Base-by-base conservation (phyloP, 169 alveolate genomes). In the Plasmodium berghei region DNA sequence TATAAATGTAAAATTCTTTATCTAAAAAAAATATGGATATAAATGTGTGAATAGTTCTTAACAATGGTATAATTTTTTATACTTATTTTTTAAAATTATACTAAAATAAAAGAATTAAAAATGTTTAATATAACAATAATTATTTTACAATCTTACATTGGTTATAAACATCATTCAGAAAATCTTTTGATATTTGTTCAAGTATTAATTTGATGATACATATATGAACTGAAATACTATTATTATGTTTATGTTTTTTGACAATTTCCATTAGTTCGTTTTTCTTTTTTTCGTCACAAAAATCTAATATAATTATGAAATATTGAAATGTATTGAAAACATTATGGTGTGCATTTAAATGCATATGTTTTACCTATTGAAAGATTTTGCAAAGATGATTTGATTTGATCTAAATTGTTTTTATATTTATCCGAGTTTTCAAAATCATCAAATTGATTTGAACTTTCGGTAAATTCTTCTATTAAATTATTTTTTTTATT, bases 151-250 rank as follows among this genome's bases (percentile, higher is more conserved):
- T 46, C 58, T 72, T 52, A 75, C 89, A 75, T 49, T 75, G 89
- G 45, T 34, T 55, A 18, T 75, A 75, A 10, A 75, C 34, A 45
- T 75, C 89, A 0, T 63, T 52, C 14, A 75, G 49, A 24, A 62
- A 75, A 24, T 75, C 89, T 66, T 75, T 75, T n/a, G 89, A 67
- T 64, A 75, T 75, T 42, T 75, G 89, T 18, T 75, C 75, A 1
- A 75, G 67, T 26, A 75, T 63, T 45, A 75, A 63, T 55, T 75
- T 75, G 66, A 75, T 75, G 48, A 66, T 63, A 56, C 89, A 75
- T 10, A 75, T 64, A 67, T 75, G 89, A 9, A 75, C 74, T 12
- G 89, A 45, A 9, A 75, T 55, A 42, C 89, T 75, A 69, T 75
- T 75, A 40, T 62, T 54, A 74, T 75, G 89, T 45, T 58, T 56